Evolutionary conservation across 2,329 filamentous ascomycete species (phyloP).

Genomic region (Pyrenophora tritici-repentis): DNA sequence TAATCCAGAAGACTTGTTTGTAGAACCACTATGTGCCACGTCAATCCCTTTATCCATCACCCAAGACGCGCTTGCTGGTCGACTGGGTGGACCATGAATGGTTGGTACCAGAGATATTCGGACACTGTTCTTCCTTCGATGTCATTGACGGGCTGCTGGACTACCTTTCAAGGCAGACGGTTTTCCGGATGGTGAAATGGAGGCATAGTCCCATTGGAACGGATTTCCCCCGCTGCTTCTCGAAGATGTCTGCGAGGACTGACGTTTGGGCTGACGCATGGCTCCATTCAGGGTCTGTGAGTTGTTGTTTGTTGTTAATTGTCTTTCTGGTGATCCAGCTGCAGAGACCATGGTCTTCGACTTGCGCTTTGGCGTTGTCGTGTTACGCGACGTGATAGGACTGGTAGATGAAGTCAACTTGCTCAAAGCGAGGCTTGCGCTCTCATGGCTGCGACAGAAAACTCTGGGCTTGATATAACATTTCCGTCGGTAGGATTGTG

Average conservation of each 20-base stretch:
- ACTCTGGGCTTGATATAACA: conserved; percentile 6
- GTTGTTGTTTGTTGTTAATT: conserved; percentile 37
- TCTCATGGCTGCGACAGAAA: conserved; percentile 35
- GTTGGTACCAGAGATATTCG: conserved; percentile 52
- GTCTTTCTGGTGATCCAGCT: conserved; percentile 47
- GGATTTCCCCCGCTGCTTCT: conserved; percentile 54
- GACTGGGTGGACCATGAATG: conserved; percentile 46
- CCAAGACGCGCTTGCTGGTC: conserved; percentile 42
- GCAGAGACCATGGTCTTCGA: conserved; percentile 44
- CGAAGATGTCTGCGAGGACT: conserved; percentile 48
- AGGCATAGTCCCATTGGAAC: conserved; percentile 52
- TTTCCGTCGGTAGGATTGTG: conserved; percentile 17
- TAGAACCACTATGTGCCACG: conserved; percentile 3
- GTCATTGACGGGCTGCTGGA: conserved; percentile 51
- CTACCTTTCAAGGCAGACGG: conserved; percentile 53
- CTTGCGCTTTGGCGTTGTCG: conserved; percentile 44
- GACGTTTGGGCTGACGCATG: conserved; percentile 41
- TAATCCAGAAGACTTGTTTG: conserved; percentile 14
- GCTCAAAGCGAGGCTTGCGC: conserved; percentile 45
- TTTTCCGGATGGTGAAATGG: conserved; percentile 41
- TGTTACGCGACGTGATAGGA: conserved; percentile 11
- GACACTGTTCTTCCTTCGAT: conserved; percentile 52
- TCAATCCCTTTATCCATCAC: conserved; percentile 47
- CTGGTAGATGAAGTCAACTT: conserved; percentile 34
- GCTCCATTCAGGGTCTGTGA: conserved; percentile 40